Evolutionary conservation across 352 stramenopile species (phyloP).

Genomic region (Phytophthora tubulina): DNA sequence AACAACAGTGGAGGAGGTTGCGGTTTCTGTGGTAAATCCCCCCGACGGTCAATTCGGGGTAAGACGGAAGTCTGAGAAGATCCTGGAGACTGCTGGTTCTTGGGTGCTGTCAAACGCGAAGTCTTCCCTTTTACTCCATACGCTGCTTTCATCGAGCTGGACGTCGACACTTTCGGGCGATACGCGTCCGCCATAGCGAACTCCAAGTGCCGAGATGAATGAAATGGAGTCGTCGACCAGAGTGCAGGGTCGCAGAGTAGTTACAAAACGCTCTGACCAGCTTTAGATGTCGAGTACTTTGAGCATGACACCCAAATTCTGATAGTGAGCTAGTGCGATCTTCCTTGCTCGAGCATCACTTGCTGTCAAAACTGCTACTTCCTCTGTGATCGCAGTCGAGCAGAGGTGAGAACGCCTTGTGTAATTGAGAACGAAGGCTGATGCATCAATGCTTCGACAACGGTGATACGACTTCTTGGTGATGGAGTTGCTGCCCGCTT

Average conservation of each 20-base stretch:
- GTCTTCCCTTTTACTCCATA: constrained; percentile 37
- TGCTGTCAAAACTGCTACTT: constrained; percentile 13
- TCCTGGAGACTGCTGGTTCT: constrained; percentile 40
- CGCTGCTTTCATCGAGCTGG: constrained; percentile 28
- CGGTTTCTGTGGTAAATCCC: constrained; percentile 3
- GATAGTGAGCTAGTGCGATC: no score
- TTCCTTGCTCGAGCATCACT: constrained; percentile 1
- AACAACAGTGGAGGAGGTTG: not conserved
- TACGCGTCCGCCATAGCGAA: constrained; percentile 43
- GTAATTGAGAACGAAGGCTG: constrained; percentile 40
- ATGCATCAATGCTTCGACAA: constrained; percentile 44
- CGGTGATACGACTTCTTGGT: constrained; percentile 28
- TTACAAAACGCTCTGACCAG: constrained; percentile 33
- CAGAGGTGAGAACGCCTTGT: constrained; percentile 17
- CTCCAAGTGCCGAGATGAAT: not conserved
- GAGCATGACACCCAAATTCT: no score
- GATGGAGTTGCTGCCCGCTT: constrained; percentile 29
- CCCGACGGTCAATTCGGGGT: constrained; percentile 45
- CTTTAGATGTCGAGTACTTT: no score
- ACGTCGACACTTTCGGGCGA: constrained; percentile 32
- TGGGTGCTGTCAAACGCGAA: constrained; percentile 18
- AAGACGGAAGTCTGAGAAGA: constrained; percentile 36
- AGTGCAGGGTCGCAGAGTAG: constrained; percentile 22
- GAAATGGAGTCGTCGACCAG: not conserved
- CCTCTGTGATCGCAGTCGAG: constrained; percentile 13